Conservation (phyloP, 2,329 filamentous ascomycete species). For the Camillea tinctor region DNA sequence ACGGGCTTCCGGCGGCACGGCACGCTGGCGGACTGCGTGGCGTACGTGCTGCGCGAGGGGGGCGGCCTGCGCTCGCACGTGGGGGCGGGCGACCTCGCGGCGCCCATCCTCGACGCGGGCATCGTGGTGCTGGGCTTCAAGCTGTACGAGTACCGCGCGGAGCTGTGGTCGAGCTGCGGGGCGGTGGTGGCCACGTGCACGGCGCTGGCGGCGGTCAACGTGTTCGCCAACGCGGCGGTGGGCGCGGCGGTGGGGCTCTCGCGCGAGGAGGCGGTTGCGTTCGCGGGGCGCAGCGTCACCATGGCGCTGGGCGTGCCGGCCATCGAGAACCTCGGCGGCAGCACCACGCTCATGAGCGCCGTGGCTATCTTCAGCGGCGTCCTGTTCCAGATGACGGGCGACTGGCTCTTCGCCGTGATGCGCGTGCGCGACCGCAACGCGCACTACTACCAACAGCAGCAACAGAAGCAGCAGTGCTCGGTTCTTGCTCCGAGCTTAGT, state of each 20-base stretch:
- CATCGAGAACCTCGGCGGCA: conserved; percentile 28
- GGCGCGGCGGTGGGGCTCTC: conserved; percentile 24
- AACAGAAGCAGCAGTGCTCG: not conserved
- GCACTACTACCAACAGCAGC: not conserved
- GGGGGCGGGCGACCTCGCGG: conserved; percentile 31
- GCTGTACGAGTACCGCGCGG: conserved; percentile 35
- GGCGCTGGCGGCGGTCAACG: conserved; percentile 21
- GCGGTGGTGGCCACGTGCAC: conserved; percentile 29
- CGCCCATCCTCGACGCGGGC: conserved; percentile 31
- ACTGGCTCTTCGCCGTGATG: conserved; percentile 28
- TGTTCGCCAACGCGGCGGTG: conserved; percentile 31
- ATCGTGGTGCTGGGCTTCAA: conserved; percentile 34
- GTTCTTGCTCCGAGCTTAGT: too few species aligned
- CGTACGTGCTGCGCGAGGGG: conserved; percentile 15
- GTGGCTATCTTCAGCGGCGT: conserved; percentile 33
- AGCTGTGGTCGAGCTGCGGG: conserved; percentile 26
- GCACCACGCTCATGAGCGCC: conserved; percentile 30
- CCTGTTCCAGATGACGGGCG: conserved; percentile 32
- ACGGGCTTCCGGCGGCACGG: conserved; percentile 25
- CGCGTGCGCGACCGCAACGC: conserved; percentile 21
- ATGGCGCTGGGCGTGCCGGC: conserved; percentile 32
- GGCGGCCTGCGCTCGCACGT: conserved; percentile 17
- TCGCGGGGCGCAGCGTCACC: conserved; percentile 32
- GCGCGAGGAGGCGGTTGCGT: conserved; percentile 29
- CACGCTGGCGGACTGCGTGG: conserved; percentile 25